Percentiles rank a stretch among this genome's conserved stretches.
Conservation (phyloP, 306 rosid genomes). For the Vigna trinervia region DNA sequence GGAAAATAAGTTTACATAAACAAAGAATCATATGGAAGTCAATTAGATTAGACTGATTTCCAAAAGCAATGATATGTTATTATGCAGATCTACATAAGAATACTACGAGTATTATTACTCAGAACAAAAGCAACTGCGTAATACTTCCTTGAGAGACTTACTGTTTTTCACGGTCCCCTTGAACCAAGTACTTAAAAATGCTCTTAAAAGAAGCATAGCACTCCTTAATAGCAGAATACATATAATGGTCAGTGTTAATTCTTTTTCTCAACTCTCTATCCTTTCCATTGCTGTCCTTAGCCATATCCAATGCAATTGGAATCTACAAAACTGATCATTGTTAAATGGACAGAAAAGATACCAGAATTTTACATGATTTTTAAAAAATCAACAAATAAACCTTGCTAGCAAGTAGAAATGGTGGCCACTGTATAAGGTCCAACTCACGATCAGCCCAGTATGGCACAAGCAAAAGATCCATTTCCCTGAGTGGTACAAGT, state of each 20-base stretch:
- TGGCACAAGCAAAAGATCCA: conserved; percentile 95
- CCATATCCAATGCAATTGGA: conserved; percentile 98
- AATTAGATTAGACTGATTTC: conserved; percentile 8
- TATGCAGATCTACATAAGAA: conserved; percentile 1
- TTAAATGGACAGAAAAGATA: conserved; percentile 20
- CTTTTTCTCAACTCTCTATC: conserved; percentile 89
- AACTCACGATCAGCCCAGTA: conserved; percentile 95
- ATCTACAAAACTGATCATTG: conserved; percentile 58
- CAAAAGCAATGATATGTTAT: background rate
- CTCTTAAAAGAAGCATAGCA: conserved; percentile 91
- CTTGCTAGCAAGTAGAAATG: conserved; percentile 99
- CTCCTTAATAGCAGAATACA: conserved; percentile 94
- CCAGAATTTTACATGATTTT: conserved; percentile 1
- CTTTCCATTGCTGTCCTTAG: conserved; percentile 98
- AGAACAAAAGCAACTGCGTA: conserved; percentile 24
- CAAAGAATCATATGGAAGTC: conserved; percentile 4
- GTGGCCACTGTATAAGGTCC: conserved; percentile 95
- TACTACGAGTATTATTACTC: conserved; percentile 15
- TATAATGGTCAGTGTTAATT: conserved; percentile 70
- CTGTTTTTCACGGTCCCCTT: conserved; percentile 77
- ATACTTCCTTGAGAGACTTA: conserved; percentile 51
- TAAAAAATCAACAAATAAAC: conserved; percentile 48
- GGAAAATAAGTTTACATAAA: conserved; percentile 17
- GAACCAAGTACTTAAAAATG: conserved; percentile 76
- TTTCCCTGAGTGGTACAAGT: conserved; percentile 68